Percentiles rank a stretch among this genome's conserved stretches.
These are phyloP conservation scores for Phytophthora sansomeana DNA, from an alignment of 352 stramenopile species.

Conservation along the genomic window DNA sequence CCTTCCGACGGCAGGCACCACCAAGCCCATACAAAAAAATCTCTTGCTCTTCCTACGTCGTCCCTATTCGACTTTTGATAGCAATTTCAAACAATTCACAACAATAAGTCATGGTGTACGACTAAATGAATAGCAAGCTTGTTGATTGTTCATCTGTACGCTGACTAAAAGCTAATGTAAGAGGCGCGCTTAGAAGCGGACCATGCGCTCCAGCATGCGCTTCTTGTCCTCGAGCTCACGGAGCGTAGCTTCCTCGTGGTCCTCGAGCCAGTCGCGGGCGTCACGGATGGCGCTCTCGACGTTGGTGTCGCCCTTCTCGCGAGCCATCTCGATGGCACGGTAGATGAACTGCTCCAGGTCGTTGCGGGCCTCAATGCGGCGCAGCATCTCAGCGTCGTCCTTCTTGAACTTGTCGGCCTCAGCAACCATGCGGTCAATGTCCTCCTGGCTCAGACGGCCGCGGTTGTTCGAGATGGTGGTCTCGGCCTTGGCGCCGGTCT, in stretches of 20 bases:
- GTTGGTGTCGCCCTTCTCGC: constrained; percentile 73
- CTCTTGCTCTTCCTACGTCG: no score
- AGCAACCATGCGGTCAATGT: constrained; percentile 78
- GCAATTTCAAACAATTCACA: not conserved
- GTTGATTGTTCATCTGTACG: constrained; percentile 44
- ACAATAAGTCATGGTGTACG: not conserved
- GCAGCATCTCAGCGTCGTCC: constrained; percentile 74
- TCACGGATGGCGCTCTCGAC: constrained; percentile 87
- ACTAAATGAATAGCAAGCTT: constrained; percentile 50
- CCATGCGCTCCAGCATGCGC: constrained; percentile 76
- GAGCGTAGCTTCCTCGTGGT: constrained; percentile 88
- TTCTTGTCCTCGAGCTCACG: constrained; percentile 97
- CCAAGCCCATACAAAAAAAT: no score
- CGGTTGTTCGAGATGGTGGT: constrained; percentile 83
- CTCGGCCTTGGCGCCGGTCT: constrained; percentile 70
- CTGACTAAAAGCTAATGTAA: constrained; percentile 44
- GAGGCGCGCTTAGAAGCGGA: constrained; percentile 62
- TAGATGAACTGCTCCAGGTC: constrained; percentile 80
- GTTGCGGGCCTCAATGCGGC: constrained; percentile 75
- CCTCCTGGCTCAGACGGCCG: constrained; percentile 70
- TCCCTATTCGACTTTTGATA: no score
- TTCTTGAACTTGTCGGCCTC: constrained; percentile 82
- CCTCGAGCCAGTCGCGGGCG: constrained; percentile 89
- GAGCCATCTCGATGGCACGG: constrained; percentile 70
- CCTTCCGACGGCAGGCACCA: no score